Evolutionary conservation across 2,329 filamentous ascomycete genomes (phyloP), one percentile per base, ranked within the genome.

Genomic region (Talaromyces marneffei): DNA sequence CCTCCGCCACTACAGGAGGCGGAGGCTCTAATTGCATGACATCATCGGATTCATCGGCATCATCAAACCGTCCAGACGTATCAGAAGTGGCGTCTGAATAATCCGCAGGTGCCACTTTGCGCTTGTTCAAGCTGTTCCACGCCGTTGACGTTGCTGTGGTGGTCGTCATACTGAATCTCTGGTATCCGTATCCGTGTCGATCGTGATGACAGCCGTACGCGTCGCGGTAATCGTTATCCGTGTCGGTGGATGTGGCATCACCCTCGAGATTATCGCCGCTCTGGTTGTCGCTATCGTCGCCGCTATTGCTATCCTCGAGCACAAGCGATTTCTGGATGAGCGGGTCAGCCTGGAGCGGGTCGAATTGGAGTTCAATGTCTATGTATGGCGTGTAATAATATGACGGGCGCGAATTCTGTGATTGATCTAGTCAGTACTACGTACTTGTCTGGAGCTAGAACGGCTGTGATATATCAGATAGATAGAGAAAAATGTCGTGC

Each of bases 31-130:
- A 5, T 40, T 42, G 57, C 33, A 52, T 27, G 14, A 50, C 40
- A 20, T 66, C 66, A 12, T 66, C 66, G 10, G 63, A 63, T 54
- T 75, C 64, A 42, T 62, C 72, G 48, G 72, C 70, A 52, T 75
- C 72, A 35, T 76, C 73, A 33, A 74, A 75, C 18, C 69, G 66
- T 40, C 72, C 68, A 1, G 75, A 73, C 5, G 63, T 62, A 27
- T 74, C 72, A 2, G 73, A 75, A n/a, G 67, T 66, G 50, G 62
- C 57, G n/a, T 64, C 57, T 23, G 18, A 40, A 2, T 25, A 18
- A 37, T 40, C 20, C 8, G 42, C 31, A 14, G 31, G n/a, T 37
- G 67, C 61, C 59, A 73, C 69, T 57, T 74, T 75, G 62, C 70
- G 72, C 25, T 70, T 69, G 8, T 33, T 54, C 31, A 54, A 27